A percentile compares a stretch with the other conserved stretches of the same genome.
Conservation (phyloP, 345 rosid species). For the Melaleuca alternifolia region DNA sequence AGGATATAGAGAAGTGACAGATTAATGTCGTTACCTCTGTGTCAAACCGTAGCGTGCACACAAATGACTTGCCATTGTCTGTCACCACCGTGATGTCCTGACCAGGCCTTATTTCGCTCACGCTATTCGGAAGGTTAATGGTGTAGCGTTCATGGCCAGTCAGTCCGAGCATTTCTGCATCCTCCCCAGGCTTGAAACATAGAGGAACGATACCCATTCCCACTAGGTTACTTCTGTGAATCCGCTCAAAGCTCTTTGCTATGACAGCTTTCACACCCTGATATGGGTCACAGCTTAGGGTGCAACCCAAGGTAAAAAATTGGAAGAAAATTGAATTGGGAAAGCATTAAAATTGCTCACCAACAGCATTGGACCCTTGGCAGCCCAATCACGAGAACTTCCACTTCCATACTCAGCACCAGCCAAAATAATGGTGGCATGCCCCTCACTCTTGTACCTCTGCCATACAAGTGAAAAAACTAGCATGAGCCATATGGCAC, state of each 20-base stretch:
- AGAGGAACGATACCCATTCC: constrained; percentile 85
- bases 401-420: constrained; percentile 96
- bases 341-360: constrained; percentile 16
- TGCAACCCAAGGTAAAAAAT: not conserved
- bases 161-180: constrained; percentile 68
- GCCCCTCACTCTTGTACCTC: constrained; percentile 74
- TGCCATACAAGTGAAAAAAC: constrained; percentile 7
- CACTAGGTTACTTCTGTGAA: constrained; percentile 82
- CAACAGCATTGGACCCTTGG: constrained; percentile 93
- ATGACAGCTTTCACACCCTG: constrained; percentile 95
- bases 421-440: constrained; percentile 61
- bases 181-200: constrained; percentile 79
- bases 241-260: constrained; percentile 82
- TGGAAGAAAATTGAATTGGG: not conserved
- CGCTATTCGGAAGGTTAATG: constrained; percentile 51
- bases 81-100: constrained; percentile 68
- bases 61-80: constrained; percentile 64
- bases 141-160: constrained; percentile 75
- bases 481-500: not conserved
- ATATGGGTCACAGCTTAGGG: not conserved
- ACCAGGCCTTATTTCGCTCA: constrained; percentile 68
- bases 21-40: constrained; percentile 50
- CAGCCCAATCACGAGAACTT: constrained; percentile 99
- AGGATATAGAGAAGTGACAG: not conserved
- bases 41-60: constrained; percentile 59